A percentile compares a stretch with the other conserved stretches of the same genome.
Conservation (phyloP, 2,329 filamentous ascomycete species). For the Zarea fungicola region DNA sequence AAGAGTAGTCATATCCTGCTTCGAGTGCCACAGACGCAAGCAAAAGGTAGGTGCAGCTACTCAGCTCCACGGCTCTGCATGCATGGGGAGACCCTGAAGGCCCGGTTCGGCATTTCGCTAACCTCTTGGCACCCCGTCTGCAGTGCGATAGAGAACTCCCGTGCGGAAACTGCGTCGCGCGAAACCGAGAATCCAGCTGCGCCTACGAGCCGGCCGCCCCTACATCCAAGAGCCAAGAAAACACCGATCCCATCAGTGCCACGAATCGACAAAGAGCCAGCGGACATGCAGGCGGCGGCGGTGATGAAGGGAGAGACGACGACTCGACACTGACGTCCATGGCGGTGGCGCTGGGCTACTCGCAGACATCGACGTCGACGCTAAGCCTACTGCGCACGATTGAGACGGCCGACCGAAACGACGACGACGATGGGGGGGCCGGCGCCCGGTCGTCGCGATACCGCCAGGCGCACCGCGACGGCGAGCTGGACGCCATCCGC, state of each 20-base stretch:
- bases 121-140: neutral
- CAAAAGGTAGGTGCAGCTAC: constrained; percentile 44
- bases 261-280: neutral
- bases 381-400: constrained; percentile 52
- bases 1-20: constrained; percentile 57
- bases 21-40: constrained; percentile 59
- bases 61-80: neutral
- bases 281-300: neutral
- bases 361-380: constrained; percentile 45
- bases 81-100: too few relatives aligned
- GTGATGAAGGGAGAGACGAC: neutral
- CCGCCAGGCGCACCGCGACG: neutral
- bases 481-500: constrained; percentile 29
- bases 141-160: constrained; percentile 56
- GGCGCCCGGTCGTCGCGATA: neutral
- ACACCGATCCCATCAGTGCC: too few relatives aligned
- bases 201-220: constrained; percentile 50
- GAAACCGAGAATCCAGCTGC: constrained; percentile 52
- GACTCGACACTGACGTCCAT: constrained; percentile 34
- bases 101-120: too few relatives aligned
- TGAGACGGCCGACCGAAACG: constrained; percentile 37
- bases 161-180: constrained; percentile 53
- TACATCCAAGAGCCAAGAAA: constrained; percentile 20
- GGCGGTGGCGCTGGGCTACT: constrained; percentile 51
- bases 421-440: constrained; percentile 21